Percentiles rank a stretch among this genome's conserved stretches.
Conservation (phyloP, 2,329 filamentous ascomycete species). For the Aspergillus chevalieri region DNA sequence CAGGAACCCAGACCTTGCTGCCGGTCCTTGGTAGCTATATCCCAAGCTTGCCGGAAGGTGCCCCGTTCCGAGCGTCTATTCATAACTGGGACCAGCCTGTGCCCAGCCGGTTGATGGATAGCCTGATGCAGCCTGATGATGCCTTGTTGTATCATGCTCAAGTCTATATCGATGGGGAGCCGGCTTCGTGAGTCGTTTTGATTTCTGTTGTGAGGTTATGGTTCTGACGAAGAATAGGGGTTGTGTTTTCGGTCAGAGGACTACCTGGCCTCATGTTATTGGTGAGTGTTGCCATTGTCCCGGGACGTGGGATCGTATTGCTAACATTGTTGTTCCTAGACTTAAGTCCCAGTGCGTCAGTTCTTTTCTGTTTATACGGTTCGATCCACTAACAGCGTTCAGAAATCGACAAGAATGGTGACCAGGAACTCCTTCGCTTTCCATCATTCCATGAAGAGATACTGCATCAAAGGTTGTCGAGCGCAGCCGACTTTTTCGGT, state of each 20-base stretch:
- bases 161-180: conserved; percentile 61
- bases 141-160: conserved; percentile 58
- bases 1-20: conserved; percentile 36
- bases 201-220: not conserved
- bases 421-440: conserved; percentile 60
- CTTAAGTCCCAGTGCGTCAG: conserved; percentile 27
- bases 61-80: conserved; percentile 65
- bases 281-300: conserved; percentile 30
- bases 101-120: conserved; percentile 52
- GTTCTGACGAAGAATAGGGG: conserved; percentile 37
- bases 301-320: not conserved
- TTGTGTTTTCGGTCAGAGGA: conserved; percentile 48
- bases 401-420: conserved; percentile 51
- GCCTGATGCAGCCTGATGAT: conserved; percentile 52
- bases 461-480: conserved; percentile 65
- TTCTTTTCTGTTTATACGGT: conserved; percentile 21
- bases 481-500: conserved; percentile 62
- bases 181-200: conserved; percentile 50
- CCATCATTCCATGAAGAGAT: conserved; percentile 65
- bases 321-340: conserved; percentile 16
- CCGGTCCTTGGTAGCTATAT: conserved; percentile 67
- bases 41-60: conserved; percentile 54
- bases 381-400: conserved; percentile 9
- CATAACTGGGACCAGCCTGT: conserved; percentile 64
- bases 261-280: conserved; percentile 49